Evolutionary conservation across 208 protist species (phyloP).

Genomic region (Herpetomonas tarakana): DNA sequence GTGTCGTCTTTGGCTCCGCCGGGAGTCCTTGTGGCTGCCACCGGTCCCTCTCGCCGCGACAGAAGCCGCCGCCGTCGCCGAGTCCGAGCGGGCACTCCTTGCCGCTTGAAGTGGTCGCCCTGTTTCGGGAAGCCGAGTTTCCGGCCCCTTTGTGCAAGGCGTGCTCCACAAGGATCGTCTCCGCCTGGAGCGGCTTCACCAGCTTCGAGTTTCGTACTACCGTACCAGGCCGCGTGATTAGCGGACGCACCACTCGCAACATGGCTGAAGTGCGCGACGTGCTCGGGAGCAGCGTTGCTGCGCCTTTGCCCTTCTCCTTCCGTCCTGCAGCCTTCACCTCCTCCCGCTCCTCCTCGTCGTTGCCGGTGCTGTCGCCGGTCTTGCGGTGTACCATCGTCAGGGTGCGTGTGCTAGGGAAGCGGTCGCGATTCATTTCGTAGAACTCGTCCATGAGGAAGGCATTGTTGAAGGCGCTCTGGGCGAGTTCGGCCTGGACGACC

Average conservation of each 20-base stretch:
- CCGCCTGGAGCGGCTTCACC: conserved; percentile 32
- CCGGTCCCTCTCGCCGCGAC: neutral
- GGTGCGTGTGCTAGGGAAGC: conserved; percentile 53
- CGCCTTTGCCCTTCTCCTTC: neutral
- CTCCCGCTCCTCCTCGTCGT: neutral
- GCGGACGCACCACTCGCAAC: conserved; percentile 50
- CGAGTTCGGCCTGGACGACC: conserved; percentile 68
- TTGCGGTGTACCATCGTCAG: conserved; percentile 17
- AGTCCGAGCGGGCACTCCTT: too few relatives aligned
- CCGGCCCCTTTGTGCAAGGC: conserved; percentile 7
- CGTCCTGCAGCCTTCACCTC: neutral
- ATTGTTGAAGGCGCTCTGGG: conserved; percentile 79
- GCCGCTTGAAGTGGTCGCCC: too few relatives aligned
- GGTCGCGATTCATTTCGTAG: conserved; percentile 62
- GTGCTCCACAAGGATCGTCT: conserved; percentile 31
- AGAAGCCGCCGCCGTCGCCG: too few relatives aligned
- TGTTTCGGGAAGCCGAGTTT: too few relatives aligned
- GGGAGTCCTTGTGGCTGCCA: neutral
- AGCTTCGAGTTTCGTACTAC: conserved; percentile 56
- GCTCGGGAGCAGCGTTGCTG: neutral
- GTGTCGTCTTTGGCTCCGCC: neutral
- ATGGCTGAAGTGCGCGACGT: conserved; percentile 19
- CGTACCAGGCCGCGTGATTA: conserved; percentile 46
- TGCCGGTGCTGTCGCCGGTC: neutral
- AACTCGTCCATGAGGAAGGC: conserved; percentile 89